phyloP scores from a whole-genome alignment of 2,329 filamentous ascomycete species.

The Scedosporium boydii region DNA sequence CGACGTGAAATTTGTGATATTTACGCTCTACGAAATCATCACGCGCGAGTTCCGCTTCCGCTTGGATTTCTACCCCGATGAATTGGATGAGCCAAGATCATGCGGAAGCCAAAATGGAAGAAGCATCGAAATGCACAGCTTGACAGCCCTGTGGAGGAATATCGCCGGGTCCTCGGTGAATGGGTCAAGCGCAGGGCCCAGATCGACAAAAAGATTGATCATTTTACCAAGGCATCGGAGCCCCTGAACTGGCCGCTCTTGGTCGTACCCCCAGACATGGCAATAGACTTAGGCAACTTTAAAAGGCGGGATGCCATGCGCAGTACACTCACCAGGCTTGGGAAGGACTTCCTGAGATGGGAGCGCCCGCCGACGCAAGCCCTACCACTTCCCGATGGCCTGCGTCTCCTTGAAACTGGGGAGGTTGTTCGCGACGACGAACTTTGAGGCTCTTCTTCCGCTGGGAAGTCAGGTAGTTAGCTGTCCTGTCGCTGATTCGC shows the following conservation, averaged over 20 bases:
- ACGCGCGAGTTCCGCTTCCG: constrained; percentile 15
- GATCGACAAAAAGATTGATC: neutral
- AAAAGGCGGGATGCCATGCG: neutral
- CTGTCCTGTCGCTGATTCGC: no score
- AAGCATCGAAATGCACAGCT: neutral
- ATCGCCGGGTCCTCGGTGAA: neutral
- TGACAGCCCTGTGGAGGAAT: neutral
- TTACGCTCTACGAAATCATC: constrained; percentile 26
- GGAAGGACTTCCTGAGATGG: neutral
- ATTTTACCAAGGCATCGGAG: neutral
- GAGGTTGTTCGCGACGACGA: neutral
- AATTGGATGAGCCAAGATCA: neutral
- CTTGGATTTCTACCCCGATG: neutral
- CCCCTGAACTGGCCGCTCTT: neutral
- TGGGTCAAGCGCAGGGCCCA: neutral
- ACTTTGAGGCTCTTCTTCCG: no score
- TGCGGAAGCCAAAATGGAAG: neutral
- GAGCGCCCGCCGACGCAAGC: neutral
- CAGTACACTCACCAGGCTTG: neutral
- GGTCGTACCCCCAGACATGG: neutral
- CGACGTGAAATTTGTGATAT: constrained; percentile 23
- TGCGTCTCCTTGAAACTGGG: neutral
- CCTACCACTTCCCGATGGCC: neutral
- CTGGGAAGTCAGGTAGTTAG: no score
- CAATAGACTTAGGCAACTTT: neutral